Base-by-base conservation (phyloP, 2,329 filamentous ascomycete species). In the Fusarium paranaense region DNA sequence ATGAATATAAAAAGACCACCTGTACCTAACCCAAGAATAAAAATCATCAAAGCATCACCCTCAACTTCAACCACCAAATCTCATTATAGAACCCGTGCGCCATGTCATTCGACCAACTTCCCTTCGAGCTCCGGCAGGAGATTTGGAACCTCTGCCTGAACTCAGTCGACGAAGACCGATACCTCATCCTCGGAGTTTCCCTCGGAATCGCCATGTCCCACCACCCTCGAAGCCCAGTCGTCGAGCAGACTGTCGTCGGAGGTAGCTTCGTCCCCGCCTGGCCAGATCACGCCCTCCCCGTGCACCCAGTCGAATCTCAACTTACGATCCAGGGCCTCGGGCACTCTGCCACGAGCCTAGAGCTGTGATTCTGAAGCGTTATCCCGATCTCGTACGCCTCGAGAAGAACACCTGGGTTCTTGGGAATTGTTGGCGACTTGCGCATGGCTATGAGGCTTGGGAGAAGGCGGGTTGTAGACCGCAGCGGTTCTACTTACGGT, bases 301-400 rank as follows among this genome's bases (percentile, higher is more conserved):
- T 70, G 25, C 18, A 33, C 18, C 33, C 62, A 1, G 5, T 35
- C 35, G 8, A 14, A 11, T 64, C 56, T 2, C 59, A 64, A n/a
- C 6, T 32, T 5, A 52, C 37, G 9, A 18, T 70, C 7, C 32
- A 61, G 14, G 33, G 32, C 4, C 42, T 70, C 8, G n/a, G 68
- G 33, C 58, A 10, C 45, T 54, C 4, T 64, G 68, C 14, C 25
- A 18, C 5, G 68, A 70, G 27, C 33, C 68, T 6, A 66, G 68
- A n/a, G 25, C 42, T 1, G 60, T 58, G 1, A 60, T 61, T 16
- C 38, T 64, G 2, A 20, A 25, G 4, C n/a, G 40, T 14, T 70
- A 58, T 14, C 68, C 68, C 2, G 45, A 70, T 30, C 38, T 64
- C 10, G 30, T 70, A 4, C 56, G 60, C 3, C 22, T 67, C 6